Base-by-base conservation (phyloP, 2,329 filamentous ascomycete species). In the Ophiocordyceps camponoti-leonardi region DNA sequence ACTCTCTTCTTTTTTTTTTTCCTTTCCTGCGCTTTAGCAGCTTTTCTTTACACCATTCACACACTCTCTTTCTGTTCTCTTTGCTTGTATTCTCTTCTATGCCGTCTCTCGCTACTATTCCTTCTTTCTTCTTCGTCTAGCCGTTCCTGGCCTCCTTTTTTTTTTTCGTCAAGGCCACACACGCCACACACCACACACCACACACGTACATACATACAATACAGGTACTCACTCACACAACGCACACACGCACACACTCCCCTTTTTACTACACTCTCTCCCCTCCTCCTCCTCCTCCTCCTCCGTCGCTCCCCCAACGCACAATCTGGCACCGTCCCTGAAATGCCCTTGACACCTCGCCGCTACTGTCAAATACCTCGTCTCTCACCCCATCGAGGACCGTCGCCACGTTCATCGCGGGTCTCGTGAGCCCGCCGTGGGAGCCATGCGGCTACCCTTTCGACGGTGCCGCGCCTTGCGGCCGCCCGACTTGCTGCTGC, bases 381-480 rank as follows among this genome's bases (percentile, higher is more conserved):
- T 44, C 33, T 44, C 28, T n/a, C 39, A 10, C 14, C 35, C 23
- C 19, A 31, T 33, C 37, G 28, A 46, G 26, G 22, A 7, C 14
- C 44, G 44, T 37, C 18, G 11, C 22, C 23, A 22, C 39, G n/a
- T 30, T 30, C 16, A 11, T 47, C 43, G 22, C 28, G 48, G 28
- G 46, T 41, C 26, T 39, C 33, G 18, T 26, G 22, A 40, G 46
- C 50, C 48, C 52, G 41, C 52, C 50, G 51, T 51, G 45, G 52
- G 53, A 54, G 61, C 57, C 56, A 77, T 76, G 73, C 67, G 67
- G 64, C 61, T 68, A 58, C 58, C 64, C 53, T 62, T 62, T 49
- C 56, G 61, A 55, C 61, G 60, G 61, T 63, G 66, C 60, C 59
- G 57, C 52, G 61, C 62, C 55, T 58, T 62, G 58, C 63, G 62